These are phyloP conservation scores for Aspergillus egyptiacus DNA, from an alignment of 495 filamentous ascomycete species.

Conservation along the genomic window DNA sequence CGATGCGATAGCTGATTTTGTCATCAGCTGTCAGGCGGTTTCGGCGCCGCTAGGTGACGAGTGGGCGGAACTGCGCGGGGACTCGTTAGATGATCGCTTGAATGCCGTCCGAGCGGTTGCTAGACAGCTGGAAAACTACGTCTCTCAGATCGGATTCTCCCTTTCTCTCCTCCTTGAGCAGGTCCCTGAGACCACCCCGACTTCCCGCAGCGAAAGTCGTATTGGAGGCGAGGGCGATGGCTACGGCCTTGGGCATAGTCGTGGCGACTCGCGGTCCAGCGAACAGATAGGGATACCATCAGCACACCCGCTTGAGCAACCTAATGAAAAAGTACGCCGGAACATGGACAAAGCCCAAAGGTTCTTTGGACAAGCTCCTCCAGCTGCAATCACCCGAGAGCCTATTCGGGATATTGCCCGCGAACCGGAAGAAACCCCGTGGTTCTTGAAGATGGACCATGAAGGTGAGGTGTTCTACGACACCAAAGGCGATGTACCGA, in stretches of 20 bases:
- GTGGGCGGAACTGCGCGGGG: conserved; percentile 86
- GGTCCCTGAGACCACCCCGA: conserved; percentile 44
- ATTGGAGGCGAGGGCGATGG: conserved; percentile 29
- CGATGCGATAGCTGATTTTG: conserved; percentile 83
- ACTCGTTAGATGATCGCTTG: conserved; percentile 83
- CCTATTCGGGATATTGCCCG: conserved; percentile 41
- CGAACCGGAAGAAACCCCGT: conserved; percentile 68
- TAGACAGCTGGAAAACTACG: conserved; percentile 75
- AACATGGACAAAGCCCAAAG: conserved; percentile 77
- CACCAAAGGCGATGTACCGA: conserved; percentile 61
- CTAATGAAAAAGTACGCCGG: conserved; percentile 56
- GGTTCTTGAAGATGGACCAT: conserved; percentile 80
- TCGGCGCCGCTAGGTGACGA: conserved; percentile 88
- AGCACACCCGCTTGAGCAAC: conserved; percentile 55
- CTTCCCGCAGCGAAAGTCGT: conserved; percentile 32
- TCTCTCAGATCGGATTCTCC: conserved; percentile 81
- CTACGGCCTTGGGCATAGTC: conserved; percentile 22
- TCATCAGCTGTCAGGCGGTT: conserved; percentile 79
- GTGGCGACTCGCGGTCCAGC: conserved; percentile 31
- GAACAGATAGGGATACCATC: conserved; percentile 55
- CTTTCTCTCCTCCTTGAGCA: conserved; percentile 81
- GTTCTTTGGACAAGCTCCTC: conserved; percentile 83
- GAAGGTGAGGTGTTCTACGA: conserved; percentile 90
- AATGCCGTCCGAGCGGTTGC: conserved; percentile 68
- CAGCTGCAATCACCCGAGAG: conserved; percentile 41